Conservation (phyloP, 1,139 yeast genomes). For the Kurtzmaniella quercitrusa region DNA sequence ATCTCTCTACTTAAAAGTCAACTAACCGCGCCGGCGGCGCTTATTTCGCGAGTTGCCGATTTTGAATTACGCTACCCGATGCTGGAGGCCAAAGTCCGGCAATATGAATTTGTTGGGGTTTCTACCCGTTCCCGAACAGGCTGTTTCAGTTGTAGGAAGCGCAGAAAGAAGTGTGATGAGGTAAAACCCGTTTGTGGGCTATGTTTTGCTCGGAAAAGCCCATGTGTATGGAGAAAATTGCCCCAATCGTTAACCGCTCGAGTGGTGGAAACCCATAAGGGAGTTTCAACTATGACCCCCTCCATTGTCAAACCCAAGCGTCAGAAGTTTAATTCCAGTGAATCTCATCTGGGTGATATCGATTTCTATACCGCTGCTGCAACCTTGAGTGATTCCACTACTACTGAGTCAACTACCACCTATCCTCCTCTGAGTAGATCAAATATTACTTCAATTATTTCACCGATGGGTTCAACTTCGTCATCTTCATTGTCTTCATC, state of each 20-base stretch:
- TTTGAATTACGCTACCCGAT: neutral
- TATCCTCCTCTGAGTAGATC: neutral
- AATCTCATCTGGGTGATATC: neutral
- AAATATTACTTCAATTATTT: neutral
- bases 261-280: conserved; percentile 1
- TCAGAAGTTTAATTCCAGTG: too few relatives aligned
- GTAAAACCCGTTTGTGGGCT: conserved; percentile 9
- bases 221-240: conserved; percentile 5
- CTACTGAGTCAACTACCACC: neutral
- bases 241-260: conserved; percentile 1
- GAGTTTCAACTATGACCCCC: neutral
- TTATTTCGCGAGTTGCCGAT: neutral
- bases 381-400: neutral
- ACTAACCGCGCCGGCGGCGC: neutral
- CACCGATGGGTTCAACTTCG: neutral
- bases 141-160: conserved; percentile 18
- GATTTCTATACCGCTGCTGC: neutral
- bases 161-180: conserved; percentile 20
- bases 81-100: neutral
- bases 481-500: neutral
- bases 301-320: too few relatives aligned
- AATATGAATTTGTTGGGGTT: conserved; percentile 4
- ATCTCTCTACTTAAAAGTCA: too few relatives aligned
- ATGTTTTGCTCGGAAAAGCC: conserved; percentile 1
- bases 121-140: conserved; percentile 17